Evolutionary conservation across 352 stramenopile species (phyloP), one percentile per base, ranked within the genome.

Genomic region (Phytopythium chamaehyphon): DNA sequence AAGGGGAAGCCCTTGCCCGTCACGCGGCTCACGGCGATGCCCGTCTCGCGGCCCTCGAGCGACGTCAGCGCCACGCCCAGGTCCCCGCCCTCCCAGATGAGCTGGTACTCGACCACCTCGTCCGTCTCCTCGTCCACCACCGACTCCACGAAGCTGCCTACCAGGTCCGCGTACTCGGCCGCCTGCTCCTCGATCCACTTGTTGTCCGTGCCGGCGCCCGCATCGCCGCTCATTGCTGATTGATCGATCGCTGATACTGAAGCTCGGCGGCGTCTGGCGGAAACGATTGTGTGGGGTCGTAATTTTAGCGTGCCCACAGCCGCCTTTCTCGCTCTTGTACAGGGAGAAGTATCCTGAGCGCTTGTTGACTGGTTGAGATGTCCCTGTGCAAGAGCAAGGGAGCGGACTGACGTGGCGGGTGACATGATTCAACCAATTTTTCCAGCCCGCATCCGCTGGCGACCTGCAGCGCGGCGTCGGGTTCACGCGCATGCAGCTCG

Each of bases 41-140:
- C 73, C 23, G 66, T 64, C 26, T 64, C 60, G 14, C 59, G 66
- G 18, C 68, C 77, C 47, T 91, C 79, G 31, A 88, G 56, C 33
- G 79, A 86, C 53, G 83, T 94, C 51, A 94, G 80, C 42, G 83
- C 83, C 21, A 94, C 80, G 46, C 83, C 83, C 54, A 94, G 55
- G 57, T 94, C 83, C 31, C 83, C 83, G 33, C 83, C 83, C 53
- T 94, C 83, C 83, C 83, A 94, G 61, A 94, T 94, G 51, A 94
- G 73, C 61, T 94, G 83, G 69, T 94, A 94, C 68, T 94, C 83
- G 55, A 89, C 62, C 63, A 90, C 86, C 55, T 92, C 79, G 57
- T 93, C 83, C 52, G 81, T 92, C 42, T 90, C 78, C 46, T 71
- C 72, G 59, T 92, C 81, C 49, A 88, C 74, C 11, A 92, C 81